A percentile compares a stretch with the other conserved stretches of the same genome.
Conservation (phyloP, 1,284 basidiomycete genomes). For the Cryptococcus sp. region DNA sequence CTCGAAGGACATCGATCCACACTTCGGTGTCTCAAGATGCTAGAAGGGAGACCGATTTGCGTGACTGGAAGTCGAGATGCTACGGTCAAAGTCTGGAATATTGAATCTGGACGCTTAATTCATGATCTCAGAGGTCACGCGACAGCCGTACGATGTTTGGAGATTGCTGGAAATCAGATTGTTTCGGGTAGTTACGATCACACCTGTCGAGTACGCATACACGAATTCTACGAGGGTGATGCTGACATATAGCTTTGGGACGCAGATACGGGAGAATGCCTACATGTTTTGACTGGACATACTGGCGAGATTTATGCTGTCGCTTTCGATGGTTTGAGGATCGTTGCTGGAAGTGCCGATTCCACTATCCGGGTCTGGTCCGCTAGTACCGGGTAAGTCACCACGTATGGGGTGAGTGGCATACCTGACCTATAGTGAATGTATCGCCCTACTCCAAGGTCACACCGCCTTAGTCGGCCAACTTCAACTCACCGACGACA, state of each 20-base stretch:
- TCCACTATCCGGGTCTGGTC: slow-evolving; percentile 89
- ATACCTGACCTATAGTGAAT: slow-evolving; percentile 55
- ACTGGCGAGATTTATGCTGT: slow-evolving; percentile 89
- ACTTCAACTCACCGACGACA: slow-evolving; percentile 69
- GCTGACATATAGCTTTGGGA: slow-evolving; percentile 63
- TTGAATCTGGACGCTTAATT: slow-evolving; percentile 68
- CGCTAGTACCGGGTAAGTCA: slow-evolving; percentile 65
- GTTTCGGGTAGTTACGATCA: slow-evolving; percentile 34
- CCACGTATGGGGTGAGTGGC: background rate
- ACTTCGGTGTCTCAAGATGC: slow-evolving; percentile 82
- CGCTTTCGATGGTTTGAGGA: slow-evolving; percentile 79
- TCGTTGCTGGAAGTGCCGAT: slow-evolving; percentile 86
- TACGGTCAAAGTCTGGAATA: slow-evolving; percentile 88
- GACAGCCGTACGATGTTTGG: slow-evolving; percentile 80
- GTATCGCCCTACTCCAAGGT: slow-evolving; percentile 80
- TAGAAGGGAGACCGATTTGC: slow-evolving; percentile 81
- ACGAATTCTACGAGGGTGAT: background rate
- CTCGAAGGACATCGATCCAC: slow-evolving; percentile 85
- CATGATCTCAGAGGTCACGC: slow-evolving; percentile 74
- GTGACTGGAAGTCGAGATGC: slow-evolving; percentile 84
- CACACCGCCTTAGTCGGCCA: slow-evolving; percentile 94
- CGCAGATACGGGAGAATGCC: slow-evolving; percentile 75
- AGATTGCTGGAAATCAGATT: slow-evolving; percentile 48
- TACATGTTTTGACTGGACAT: slow-evolving; percentile 83
- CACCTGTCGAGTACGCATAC: slow-evolving; percentile 23